Evolutionary conservation across 106 monocot species (phyloP).

Genomic region (Alisma plantagoaquatica): DNA sequence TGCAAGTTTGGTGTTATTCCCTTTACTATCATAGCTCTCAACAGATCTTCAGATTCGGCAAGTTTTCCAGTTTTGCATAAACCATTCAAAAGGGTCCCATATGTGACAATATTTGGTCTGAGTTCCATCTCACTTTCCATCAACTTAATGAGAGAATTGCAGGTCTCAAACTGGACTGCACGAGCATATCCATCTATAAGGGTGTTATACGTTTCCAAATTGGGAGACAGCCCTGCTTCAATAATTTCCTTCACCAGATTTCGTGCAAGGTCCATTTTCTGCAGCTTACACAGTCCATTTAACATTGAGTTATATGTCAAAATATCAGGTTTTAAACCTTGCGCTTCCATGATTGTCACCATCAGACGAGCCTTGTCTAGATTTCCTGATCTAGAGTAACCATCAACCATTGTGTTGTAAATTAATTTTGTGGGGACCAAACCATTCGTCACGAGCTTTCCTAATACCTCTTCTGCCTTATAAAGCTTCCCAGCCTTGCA

Average conservation of each 20-base stretch:
- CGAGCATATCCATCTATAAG: constrained; percentile 49
- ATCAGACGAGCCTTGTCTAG: constrained; percentile 27
- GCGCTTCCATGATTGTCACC: constrained; percentile 32
- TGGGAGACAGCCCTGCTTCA: constrained; percentile 29
- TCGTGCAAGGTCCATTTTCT: constrained; percentile 43
- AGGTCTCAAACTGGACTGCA: constrained; percentile 22
- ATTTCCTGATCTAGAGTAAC: constrained; percentile 39
- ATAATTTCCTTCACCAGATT: constrained; percentile 27
- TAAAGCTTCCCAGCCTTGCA: constrained; percentile 59
- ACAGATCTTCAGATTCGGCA: constrained; percentile 25
- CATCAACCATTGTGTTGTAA: constrained; percentile 55
- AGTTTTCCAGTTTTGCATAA: constrained; percentile 44
- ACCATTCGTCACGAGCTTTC: constrained; percentile 26
- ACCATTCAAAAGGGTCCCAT: constrained; percentile 51
- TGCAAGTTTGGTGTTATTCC: constrained; percentile 26
- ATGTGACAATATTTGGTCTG: constrained; percentile 30
- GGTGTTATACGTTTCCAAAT: constrained; percentile 44
- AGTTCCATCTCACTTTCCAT: constrained; percentile 22
- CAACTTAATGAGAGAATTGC: constrained; percentile 24
- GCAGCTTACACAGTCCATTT: constrained; percentile 55
- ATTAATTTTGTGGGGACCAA: constrained; percentile 44
- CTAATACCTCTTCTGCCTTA: constrained; percentile 44
- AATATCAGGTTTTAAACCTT: constrained; percentile 24
- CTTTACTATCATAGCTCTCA: constrained; percentile 29
- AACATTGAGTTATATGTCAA: constrained; percentile 69